Evolutionary conservation across 2,329 filamentous ascomycete species (phyloP), one percentile per base, ranked within the genome.

Genomic region (Cladosporium oxysporum): DNA sequence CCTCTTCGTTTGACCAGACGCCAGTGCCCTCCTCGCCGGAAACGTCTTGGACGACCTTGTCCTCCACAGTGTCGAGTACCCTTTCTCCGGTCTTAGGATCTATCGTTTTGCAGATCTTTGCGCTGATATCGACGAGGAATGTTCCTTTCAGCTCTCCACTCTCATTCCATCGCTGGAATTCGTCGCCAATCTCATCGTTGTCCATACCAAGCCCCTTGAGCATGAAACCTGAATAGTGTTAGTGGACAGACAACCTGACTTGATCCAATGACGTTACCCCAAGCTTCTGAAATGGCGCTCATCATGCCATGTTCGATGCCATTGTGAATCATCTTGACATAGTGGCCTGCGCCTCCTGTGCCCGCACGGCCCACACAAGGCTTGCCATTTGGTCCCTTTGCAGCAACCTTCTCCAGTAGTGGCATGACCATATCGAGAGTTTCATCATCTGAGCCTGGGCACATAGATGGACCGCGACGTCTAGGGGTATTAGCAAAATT

Each of bases 281-380:
- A 91, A 2, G 85, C 85, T 74, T 91, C 89, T 16, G 84, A 84
- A 6, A 90, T 81, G 0, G 84, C 81, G 62, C 84, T 85, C 79
- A 91, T 85, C 85, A 91, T 90, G 1, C 88, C 89, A 67, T 90
- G 88, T 73, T 91, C 89, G 67, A 91, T 91, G 1, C 88, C 89
- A 69, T 91, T 91, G 74, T 91, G 89, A 4, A 91, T 83, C 88
- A 91, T 91, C 79, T 92, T 91, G 49, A 91, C 87, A 71, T 88
- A 91, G 74, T 91, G 89, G 0, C 89, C 89, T 1, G 85, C 83
- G 1, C 89, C 88, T 0, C 85, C 85, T 1, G 84, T 83, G 0
- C 89, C 89, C 57, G 89, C 82, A 29, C 83, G 80, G 0, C 79
- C 84, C 0, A 89, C 87, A 70, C 88, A 91, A 0, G 88, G 83